phyloP scores from a whole-genome alignment of 805 yeast genomes.

The Kodamaea laetipori region DNA sequence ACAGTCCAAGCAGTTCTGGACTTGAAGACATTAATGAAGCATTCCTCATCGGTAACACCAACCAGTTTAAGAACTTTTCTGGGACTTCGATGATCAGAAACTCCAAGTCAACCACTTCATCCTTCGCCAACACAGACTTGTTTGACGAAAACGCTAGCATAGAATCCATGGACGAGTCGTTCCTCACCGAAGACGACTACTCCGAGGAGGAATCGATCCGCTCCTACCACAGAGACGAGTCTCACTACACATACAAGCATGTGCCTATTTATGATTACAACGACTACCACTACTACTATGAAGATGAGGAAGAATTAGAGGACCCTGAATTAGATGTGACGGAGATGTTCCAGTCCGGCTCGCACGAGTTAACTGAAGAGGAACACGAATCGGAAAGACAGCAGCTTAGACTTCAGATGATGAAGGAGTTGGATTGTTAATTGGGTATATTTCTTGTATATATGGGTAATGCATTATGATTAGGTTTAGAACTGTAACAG shows the following conservation, averaged over 20 bases:
- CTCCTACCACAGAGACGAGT: slow-evolving; percentile 13
- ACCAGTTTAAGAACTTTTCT: slow-evolving; percentile 17
- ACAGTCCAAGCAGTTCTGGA: neutral
- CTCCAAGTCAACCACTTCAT: slow-evolving; percentile 19
- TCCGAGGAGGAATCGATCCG: slow-evolving; percentile 21
- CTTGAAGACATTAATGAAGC: slow-evolving; percentile 27
- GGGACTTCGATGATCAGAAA: slow-evolving; percentile 16
- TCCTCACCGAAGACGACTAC: slow-evolving; percentile 17
- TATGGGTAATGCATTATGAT: no score
- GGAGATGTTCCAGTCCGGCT: slow-evolving; percentile 5
- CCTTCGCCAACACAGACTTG: slow-evolving; percentile 1
- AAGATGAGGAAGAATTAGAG: slow-evolving; percentile 10
- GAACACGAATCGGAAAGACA: slow-evolving; percentile 38
- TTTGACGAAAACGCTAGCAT: slow-evolving; percentile 12
- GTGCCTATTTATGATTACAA: slow-evolving; percentile 12
- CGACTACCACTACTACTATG: slow-evolving; percentile 16
- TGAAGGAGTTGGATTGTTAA: slow-evolving; percentile 31
- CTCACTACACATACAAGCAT: slow-evolving; percentile 10
- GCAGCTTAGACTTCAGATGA: slow-evolving; percentile 41
- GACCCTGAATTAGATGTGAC: no score
- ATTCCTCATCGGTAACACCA: slow-evolving; percentile 24
- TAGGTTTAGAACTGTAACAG: no score
- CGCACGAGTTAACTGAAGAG: slow-evolving; percentile 7
- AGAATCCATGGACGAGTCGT: slow-evolving; percentile 23
- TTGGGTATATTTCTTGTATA: neutral